Evolutionary conservation across 768 basidiomycete genomes (phyloP), one percentile per base, ranked within the genome.

Genomic region (Lentinula sp.): DNA sequence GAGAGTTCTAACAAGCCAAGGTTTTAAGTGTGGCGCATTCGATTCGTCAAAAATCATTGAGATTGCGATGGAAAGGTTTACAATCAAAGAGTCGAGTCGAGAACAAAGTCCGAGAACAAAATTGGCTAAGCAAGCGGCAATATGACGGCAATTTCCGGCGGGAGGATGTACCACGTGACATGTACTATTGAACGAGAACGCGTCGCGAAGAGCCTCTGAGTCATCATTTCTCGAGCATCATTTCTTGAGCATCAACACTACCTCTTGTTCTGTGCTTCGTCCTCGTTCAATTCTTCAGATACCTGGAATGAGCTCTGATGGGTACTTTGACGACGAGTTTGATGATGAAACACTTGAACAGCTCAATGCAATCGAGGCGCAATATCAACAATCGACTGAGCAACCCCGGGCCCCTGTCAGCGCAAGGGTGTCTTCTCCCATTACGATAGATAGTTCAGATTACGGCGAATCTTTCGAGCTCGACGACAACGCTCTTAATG

Each of bases 1-100:
- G 45, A 98, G 84, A 0, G 89, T 91, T 64, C 84, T 82, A 51
- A 94, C 81, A 49, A 98, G 86, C 95, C 94, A 98, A 65, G 88
- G 84, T 69, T 89, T 93, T 67, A 96, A 84, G 65, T 89, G 82
- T 15, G 76, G 72, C 1, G 80, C 78, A 9, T 86, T 86, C 58
- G 84, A 74, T 50, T 83, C 72, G 73, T 92, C 89, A 75, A 81
- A 84, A 63, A 88, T 76, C 89, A 92, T 90, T n/a, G 32, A 21
- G 32, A 5, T 42, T 55, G 21, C 16, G 9, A 5, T 6, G 11
- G 40, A 35, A 18, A n/a, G 18, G 32, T 37, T 45, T n/a, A 18
- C 4, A 18, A 28, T 28, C 28, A 28, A 3, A 28, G 28, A 28
- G 28, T 4, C 8, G 16, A 21, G 18, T 31, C 18, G 50, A 52